These are phyloP conservation scores for Thermomucor indicae-seudaticae DNA, from an alignment of 371 early-diverging fungal species.

Conservation along the genomic window DNA sequence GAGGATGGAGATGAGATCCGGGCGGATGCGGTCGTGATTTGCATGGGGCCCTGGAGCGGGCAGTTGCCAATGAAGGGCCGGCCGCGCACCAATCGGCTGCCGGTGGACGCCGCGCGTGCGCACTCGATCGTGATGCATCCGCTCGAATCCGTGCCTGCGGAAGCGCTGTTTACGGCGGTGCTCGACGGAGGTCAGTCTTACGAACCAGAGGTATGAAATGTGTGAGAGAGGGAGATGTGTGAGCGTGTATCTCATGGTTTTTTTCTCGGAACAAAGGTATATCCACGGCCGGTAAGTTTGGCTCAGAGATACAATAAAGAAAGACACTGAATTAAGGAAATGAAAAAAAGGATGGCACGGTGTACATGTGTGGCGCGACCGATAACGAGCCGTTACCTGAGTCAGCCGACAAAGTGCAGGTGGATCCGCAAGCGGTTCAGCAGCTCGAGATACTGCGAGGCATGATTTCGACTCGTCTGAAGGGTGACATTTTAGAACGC, in stretches of 20 bases:
- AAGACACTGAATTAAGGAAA: too few species aligned
- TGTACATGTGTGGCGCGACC: slow-evolving; percentile 64
- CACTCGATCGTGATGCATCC: slow-evolving; percentile 43
- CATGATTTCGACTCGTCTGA: slow-evolving; percentile 2
- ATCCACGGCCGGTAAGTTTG: slow-evolving; percentile 27
- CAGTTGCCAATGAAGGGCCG: slow-evolving; percentile 20
- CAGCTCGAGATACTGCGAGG: slow-evolving; percentile 1
- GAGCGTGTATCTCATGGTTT: neutral
- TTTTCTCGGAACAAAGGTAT: slow-evolving; percentile 15
- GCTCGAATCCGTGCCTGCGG: slow-evolving; percentile 20
- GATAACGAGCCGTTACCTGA: slow-evolving; percentile 46
- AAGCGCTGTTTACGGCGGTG: slow-evolving; percentile 43
- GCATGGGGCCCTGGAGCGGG: slow-evolving; percentile 55
- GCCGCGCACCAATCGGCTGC: slow-evolving; percentile 15
- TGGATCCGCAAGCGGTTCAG: slow-evolving; percentile 20
- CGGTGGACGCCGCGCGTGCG: slow-evolving; percentile 34
- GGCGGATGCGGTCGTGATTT: slow-evolving; percentile 35
- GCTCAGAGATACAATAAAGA: too few species aligned
- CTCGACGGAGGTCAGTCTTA: slow-evolving; percentile 15
- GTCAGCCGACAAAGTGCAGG: slow-evolving; percentile 36
- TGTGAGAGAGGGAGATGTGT: neutral
- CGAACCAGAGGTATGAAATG: slow-evolving; percentile 42
- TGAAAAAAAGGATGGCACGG: slow-evolving; percentile 63
- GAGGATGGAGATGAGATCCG: slow-evolving; percentile 17
- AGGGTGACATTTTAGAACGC: slow-evolving; percentile 17